phyloP scores from a whole-genome alignment of 805 yeast species.

The Zygoascus flipseniorum region DNA sequence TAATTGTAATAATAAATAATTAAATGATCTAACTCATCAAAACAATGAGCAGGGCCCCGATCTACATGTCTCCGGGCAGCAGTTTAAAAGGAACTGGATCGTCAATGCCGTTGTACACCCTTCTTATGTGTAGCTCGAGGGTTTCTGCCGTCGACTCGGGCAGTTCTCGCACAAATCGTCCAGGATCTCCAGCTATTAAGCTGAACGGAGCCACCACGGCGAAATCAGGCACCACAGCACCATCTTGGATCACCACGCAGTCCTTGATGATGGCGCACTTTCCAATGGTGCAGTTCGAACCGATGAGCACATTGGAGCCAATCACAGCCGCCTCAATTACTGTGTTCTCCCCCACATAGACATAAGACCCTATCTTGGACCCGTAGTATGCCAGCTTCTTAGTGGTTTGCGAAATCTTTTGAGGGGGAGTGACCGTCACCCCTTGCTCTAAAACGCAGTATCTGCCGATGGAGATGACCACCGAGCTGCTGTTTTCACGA shows the following conservation, averaged over 20 bases:
- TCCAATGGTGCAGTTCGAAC: conserved; percentile 28
- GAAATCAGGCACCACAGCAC: conserved; percentile 27
- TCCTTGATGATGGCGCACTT: conserved; percentile 31
- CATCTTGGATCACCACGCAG: conserved; percentile 28
- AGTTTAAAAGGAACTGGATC: conserved; percentile 6
- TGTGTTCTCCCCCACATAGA: conserved; percentile 27
- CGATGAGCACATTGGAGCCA: conserved; percentile 31
- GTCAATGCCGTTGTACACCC: conserved; percentile 21
- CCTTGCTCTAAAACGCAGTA: conserved; percentile 23
- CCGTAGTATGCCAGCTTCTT: conserved; percentile 23
- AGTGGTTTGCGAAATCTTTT: conserved; percentile 8
- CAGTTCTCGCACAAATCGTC: conserved; percentile 15
- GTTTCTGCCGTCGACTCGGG: conserved; percentile 27
- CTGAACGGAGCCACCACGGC: conserved; percentile 31
- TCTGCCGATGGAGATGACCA: conserved; percentile 30
- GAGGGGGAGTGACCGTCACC: conserved; percentile 27
- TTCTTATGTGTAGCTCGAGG: conserved; percentile 25
- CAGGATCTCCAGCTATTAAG: conserved; percentile 24
- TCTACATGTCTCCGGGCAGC: not conserved
- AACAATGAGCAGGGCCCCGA: too few relatives aligned
- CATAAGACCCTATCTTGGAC: conserved; percentile 30
- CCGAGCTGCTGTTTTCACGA: conserved; percentile 19
- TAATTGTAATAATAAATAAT: not conserved
- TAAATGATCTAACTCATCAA: not conserved
- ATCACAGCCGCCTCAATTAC: conserved; percentile 30